Percentiles rank a stretch among this genome's conserved stretches.
phyloP scores from a whole-genome alignment of 1,284 basidiomycete species.

The Ganoderma boninense region DNA sequence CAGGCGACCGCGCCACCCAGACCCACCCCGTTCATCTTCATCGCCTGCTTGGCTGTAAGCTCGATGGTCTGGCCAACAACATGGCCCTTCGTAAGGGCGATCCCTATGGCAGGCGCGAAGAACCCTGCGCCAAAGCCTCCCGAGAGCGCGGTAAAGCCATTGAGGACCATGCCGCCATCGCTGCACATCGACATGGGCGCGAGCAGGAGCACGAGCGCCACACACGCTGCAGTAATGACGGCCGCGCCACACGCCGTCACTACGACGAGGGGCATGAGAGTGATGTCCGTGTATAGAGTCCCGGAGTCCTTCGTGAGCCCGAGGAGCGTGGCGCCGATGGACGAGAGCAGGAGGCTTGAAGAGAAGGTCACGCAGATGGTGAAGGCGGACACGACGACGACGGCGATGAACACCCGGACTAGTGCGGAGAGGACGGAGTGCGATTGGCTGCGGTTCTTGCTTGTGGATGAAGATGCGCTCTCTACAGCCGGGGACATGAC shows the following conservation, averaged over 20 bases:
- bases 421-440: not conserved
- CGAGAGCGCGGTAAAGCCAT: not conserved
- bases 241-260: not conserved
- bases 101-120: conserved; percentile 3
- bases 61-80: not conserved
- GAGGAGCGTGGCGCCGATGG: not conserved
- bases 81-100: not conserved
- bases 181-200: not conserved
- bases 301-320: not conserved
- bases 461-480: no score
- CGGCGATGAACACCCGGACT: not conserved
- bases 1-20: not conserved
- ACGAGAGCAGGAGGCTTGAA: not conserved
- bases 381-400: not conserved
- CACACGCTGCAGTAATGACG: not conserved
- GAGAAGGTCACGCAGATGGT: not conserved
- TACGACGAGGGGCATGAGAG: not conserved
- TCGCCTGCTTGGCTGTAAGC: not conserved
- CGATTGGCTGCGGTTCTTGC: not conserved
- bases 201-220: not conserved
- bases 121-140: not conserved
- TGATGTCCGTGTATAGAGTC: not conserved
- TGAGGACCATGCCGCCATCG: not conserved
- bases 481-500: not conserved
- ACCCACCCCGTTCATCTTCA: conserved; percentile 2